A percentile compares a stretch with the other conserved stretches of the same genome.
Evolutionary conservation across 108 stramenopile genomes (phyloP).

Genomic region (Nitzschia sp.): DNA sequence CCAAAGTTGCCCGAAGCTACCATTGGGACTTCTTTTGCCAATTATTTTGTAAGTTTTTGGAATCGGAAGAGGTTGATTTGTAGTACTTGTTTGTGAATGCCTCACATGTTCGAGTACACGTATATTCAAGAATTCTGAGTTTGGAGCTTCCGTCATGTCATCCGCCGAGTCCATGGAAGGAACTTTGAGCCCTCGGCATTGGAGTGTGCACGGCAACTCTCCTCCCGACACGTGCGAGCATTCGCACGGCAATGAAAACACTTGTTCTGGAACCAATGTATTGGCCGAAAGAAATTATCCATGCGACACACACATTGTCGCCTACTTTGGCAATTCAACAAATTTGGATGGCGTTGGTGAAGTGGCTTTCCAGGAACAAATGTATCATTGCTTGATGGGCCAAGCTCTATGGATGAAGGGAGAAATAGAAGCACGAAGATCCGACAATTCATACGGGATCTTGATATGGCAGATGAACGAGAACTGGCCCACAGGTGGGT

Average conservation of each 20-base stretch:
- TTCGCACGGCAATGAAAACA: conserved; percentile 32
- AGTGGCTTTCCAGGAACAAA: conserved; percentile 37
- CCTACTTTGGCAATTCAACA: conserved; percentile 38
- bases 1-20: conserved; percentile 8
- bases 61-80: not conserved
- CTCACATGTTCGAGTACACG: not conserved
- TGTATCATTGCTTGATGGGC: conserved; percentile 55
- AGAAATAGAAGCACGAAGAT: conserved; percentile 35
- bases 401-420: conserved; percentile 58
- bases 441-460: conserved; percentile 42
- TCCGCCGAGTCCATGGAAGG: conserved; percentile 59
- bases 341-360: conserved; percentile 21
- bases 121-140: conserved; percentile 37
- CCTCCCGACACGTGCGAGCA: conserved; percentile 36
- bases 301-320: conserved; percentile 45
- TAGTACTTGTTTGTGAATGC: not conserved
- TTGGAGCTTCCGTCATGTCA: conserved; percentile 46
- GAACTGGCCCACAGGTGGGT: conserved; percentile 69
- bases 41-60: conserved; percentile 18
- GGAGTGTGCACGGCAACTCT: conserved; percentile 50
- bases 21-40: conserved; percentile 16
- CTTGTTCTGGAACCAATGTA: conserved; percentile 48
- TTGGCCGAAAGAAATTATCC: conserved; percentile 67
- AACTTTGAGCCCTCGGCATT: conserved; percentile 24
- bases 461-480: conserved; percentile 69